Evolutionary conservation across 495 filamentous ascomycete genomes (phyloP).

Genomic region (Darksidea phi): DNA sequence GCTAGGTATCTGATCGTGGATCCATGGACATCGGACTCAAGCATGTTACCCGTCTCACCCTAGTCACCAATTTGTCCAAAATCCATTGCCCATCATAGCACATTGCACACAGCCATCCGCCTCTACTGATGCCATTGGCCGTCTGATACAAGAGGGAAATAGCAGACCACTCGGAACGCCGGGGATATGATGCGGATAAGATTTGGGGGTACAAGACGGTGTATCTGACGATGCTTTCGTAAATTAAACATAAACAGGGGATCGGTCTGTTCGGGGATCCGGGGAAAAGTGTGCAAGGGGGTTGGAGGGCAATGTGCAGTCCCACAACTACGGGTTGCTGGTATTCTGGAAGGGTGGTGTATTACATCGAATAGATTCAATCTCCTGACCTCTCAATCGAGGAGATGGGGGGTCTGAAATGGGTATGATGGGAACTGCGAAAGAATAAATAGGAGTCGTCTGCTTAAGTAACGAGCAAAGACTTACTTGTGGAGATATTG

Average conservation of each 20-base stretch:
- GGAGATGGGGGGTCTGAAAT: too few relatives aligned
- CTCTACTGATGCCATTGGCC: slow-evolving; percentile 6
- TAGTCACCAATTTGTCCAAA: slow-evolving; percentile 7
- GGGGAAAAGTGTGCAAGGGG: slow-evolving; percentile 15
- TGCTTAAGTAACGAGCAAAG: neutral
- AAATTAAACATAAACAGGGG: slow-evolving; percentile 32
- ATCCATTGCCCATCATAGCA: neutral
- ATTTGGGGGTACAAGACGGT: slow-evolving; percentile 57
- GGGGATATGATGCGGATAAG: slow-evolving; percentile 39
- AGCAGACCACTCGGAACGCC: slow-evolving; percentile 33
- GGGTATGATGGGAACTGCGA: neutral
- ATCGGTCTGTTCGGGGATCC: slow-evolving; percentile 25
- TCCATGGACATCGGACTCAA: neutral
- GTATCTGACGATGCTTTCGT: slow-evolving; percentile 54
- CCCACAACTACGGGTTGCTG: neutral
- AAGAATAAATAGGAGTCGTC: neutral
- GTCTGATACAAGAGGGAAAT: slow-evolving; percentile 16
- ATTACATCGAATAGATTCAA: slow-evolving; percentile 7
- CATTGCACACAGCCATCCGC: slow-evolving; percentile 3
- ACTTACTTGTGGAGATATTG: neutral
- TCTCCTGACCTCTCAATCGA: too few relatives aligned
- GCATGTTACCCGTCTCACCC: neutral
- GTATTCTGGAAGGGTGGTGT: slow-evolving; percentile 10
- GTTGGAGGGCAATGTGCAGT: slow-evolving; percentile 1
- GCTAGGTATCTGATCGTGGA: neutral